Percentiles rank a stretch among this genome's conserved stretches.
These are phyloP conservation scores for Priceomyces melissophilus DNA, from an alignment of 805 yeast genomes.

Conservation along the genomic window DNA sequence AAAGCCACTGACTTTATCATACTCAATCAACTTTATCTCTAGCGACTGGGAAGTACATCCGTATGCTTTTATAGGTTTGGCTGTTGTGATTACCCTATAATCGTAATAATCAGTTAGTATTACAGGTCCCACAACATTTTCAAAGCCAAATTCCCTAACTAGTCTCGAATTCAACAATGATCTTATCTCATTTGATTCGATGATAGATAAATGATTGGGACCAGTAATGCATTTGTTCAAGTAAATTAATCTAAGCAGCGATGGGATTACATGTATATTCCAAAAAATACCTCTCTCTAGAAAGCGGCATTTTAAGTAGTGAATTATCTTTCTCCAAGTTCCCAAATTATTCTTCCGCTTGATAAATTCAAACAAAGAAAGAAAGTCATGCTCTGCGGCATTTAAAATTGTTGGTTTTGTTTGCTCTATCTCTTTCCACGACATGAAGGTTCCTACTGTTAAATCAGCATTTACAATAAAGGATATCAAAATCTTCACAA, in stretches of 20 bases:
- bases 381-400: slow-evolving; percentile 19
- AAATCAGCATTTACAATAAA: slow-evolving; percentile 31
- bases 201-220: slow-evolving; percentile 14
- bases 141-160: slow-evolving; percentile 46
- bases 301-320: slow-evolving; percentile 37
- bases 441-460: slow-evolving; percentile 12
- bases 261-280: slow-evolving; percentile 10
- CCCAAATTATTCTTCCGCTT: slow-evolving; percentile 6
- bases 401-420: slow-evolving; percentile 30
- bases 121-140: slow-evolving; percentile 54
- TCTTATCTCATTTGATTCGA: slow-evolving; percentile 38
- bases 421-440: slow-evolving; percentile 10
- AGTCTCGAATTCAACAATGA: slow-evolving; percentile 48
- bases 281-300: slow-evolving; percentile 51
- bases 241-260: slow-evolving; percentile 40
- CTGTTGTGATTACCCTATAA: slow-evolving; percentile 45
- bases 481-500: slow-evolving; percentile 39
- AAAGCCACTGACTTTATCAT: slow-evolving; percentile 43
- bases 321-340: slow-evolving; percentile 17
- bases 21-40: slow-evolving; percentile 53
- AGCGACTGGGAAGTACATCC: slow-evolving; percentile 61
- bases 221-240: slow-evolving; percentile 25
- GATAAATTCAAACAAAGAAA: slow-evolving; percentile 13
- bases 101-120: slow-evolving; percentile 60
- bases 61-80: slow-evolving; percentile 27